Conservation (phyloP, 495 filamentous ascomycete genomes). For the Daldinia grandis region DNA sequence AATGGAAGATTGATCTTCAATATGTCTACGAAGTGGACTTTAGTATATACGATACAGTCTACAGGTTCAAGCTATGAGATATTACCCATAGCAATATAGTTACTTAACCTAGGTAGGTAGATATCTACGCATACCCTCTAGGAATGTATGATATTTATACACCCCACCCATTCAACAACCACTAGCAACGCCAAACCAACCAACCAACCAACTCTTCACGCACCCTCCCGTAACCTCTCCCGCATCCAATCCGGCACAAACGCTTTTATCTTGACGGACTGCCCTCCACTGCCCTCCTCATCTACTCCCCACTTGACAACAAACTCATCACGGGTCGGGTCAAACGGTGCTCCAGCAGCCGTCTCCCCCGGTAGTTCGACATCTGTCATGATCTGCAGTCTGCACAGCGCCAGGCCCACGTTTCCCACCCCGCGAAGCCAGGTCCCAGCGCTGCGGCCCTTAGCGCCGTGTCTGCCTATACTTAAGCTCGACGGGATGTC, state of each 20-base stretch:
- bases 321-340: constrained; percentile 57
- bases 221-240: constrained; percentile 44
- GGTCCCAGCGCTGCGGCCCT: constrained; percentile 77
- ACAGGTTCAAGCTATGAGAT: neutral
- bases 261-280: constrained; percentile 74
- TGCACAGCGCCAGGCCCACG: constrained; percentile 85
- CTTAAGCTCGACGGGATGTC: constrained; percentile 49
- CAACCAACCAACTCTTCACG: neutral
- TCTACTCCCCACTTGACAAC: constrained; percentile 49
- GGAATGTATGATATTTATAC: neutral
- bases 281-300: constrained; percentile 36
- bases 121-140: neutral
- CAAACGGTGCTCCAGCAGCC: constrained; percentile 55
- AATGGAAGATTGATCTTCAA: neutral
- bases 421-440: constrained; percentile 81
- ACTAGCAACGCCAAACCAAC: too few species aligned
- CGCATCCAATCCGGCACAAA: constrained; percentile 84
- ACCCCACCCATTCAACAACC: neutral
- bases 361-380: constrained; percentile 70
- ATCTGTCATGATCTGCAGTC: constrained; percentile 89
- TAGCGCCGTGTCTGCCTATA: constrained; percentile 56
- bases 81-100: neutral
- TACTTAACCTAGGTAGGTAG: too few species aligned
- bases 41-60: neutral
- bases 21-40: neutral